A percentile compares a stretch with the other conserved stretches of the same genome.
Evolutionary conservation across 2,329 filamentous ascomycete species (phyloP).

Genomic region (Aspergillus tanneri): DNA sequence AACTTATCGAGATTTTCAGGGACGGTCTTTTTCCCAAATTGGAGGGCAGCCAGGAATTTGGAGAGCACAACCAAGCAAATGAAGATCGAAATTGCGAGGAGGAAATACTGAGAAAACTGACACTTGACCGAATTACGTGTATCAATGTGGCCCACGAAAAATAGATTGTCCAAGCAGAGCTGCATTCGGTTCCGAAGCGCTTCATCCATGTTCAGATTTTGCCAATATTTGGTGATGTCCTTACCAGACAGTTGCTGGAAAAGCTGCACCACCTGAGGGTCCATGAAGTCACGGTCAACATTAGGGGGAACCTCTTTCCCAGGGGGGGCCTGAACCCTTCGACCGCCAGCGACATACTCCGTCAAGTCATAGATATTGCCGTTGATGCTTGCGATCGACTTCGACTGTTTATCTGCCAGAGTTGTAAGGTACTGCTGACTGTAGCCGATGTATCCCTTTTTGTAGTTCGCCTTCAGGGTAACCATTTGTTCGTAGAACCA

Average conservation of each 20-base stretch:
- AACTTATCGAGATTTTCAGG: slow-evolving; percentile 98
- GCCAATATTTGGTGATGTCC: slow-evolving; percentile 83
- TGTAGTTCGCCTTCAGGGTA: slow-evolving; percentile 72
- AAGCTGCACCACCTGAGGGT: slow-evolving; percentile 67
- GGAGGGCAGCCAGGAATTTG: slow-evolving; percentile 95
- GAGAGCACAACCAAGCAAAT: slow-evolving; percentile 81
- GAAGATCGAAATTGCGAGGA: slow-evolving; percentile 79
- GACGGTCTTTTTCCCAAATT: slow-evolving; percentile 86
- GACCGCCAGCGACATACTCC: slow-evolving; percentile 74
- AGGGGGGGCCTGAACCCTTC: slow-evolving; percentile 58
- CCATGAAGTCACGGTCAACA: slow-evolving; percentile 76
- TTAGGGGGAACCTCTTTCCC: slow-evolving; percentile 52
- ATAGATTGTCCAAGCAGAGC: slow-evolving; percentile 86
- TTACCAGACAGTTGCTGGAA: slow-evolving; percentile 74
- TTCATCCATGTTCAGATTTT: slow-evolving; percentile 61
- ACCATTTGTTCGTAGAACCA: slow-evolving; percentile 93
- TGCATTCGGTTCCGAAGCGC: slow-evolving; percentile 67
- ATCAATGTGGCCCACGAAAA: slow-evolving; percentile 89
- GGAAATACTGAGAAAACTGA: slow-evolving; percentile 83
- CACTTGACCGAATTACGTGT: slow-evolving; percentile 84
- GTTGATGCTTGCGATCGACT: slow-evolving; percentile 75
- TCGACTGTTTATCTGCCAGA: slow-evolving; percentile 58
- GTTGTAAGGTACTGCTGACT: slow-evolving; percentile 72
- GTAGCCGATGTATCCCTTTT: slow-evolving; percentile 85
- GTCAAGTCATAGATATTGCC: slow-evolving; percentile 85